Evolutionary conservation across 345 rosid species (phyloP).

Genomic region (Melaleuca quinquenervia): DNA sequence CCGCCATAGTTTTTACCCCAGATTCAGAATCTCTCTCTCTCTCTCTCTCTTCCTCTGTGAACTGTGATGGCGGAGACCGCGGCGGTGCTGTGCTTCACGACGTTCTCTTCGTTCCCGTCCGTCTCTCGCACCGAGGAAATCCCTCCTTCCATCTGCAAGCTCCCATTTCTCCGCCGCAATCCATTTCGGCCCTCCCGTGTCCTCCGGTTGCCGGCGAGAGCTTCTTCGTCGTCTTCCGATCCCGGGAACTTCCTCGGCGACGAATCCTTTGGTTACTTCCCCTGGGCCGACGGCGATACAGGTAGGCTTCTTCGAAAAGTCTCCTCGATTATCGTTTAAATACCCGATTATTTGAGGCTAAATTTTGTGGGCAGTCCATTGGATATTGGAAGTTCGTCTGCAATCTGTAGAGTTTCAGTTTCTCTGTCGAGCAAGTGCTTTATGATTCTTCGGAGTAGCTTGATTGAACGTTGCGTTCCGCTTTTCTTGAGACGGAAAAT

Average conservation of each 20-base stretch:
- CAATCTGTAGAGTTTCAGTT: not conserved
- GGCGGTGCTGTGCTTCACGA: not conserved
- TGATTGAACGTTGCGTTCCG: not conserved
- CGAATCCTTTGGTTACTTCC: constrained; percentile 55
- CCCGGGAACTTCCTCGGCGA: constrained; percentile 40
- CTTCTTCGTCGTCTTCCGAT: constrained; percentile 15
- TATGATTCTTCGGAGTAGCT: not conserved
- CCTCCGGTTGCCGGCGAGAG: constrained; percentile 29
- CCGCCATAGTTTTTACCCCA: not conserved
- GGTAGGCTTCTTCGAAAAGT: not conserved
- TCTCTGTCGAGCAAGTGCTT: not conserved
- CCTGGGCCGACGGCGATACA: constrained; percentile 46
- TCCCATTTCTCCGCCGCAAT: constrained; percentile 10
- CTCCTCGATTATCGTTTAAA: not conserved
- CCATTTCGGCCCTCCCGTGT: constrained; percentile 22
- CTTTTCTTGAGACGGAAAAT: not conserved
- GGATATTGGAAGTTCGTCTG: not conserved
- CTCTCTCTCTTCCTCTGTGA: not conserved
- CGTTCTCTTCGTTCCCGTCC: constrained; percentile 12
- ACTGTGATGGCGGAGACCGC: constrained; percentile 11
- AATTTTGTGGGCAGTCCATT: not conserved
- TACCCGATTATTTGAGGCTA: not conserved
- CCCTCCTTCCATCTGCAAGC: constrained; percentile 11
- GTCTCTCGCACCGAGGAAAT: not conserved
- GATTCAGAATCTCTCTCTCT: not conserved